These are phyloP conservation scores for Colletotrichum sp. DNA, from an alignment of 2,329 filamentous ascomycete genomes.

Conservation along the genomic window DNA sequence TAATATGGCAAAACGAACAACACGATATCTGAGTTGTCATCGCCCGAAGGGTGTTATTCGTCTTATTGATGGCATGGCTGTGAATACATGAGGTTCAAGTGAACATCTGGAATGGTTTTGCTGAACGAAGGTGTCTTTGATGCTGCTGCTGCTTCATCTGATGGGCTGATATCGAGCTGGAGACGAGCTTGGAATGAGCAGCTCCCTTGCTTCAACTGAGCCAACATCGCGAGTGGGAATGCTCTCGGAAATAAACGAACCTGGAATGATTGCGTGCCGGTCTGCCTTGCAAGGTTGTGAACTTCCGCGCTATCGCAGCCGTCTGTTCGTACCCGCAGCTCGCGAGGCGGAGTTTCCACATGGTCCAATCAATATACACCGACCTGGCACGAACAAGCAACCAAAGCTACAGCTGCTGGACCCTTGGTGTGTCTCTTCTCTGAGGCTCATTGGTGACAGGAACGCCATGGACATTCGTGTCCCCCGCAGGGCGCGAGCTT, in stretches of 20 bases:
- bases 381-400: neutral
- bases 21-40: neutral
- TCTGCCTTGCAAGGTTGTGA: constrained; percentile 12
- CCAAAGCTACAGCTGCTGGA: neutral
- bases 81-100: neutral
- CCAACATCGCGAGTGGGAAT: neutral
- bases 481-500: constrained; percentile 1
- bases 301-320: neutral
- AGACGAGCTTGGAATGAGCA: neutral
- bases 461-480: neutral
- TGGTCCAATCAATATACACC: neutral
- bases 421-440: neutral
- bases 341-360: neutral
- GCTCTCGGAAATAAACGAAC: neutral
- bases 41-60: neutral
- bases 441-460: constrained; percentile 6
- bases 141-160: neutral
- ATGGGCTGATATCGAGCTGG: neutral
- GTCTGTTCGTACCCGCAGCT: constrained; percentile 2
- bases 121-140: neutral
- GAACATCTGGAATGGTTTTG: neutral
- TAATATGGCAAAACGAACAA: neutral
- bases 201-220: neutral
- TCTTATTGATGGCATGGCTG: neutral
- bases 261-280: neutral